These are phyloP conservation scores for Spathaspora passalidarum DNA, from an alignment of 805 yeast species.

Conservation along the genomic window DNA sequence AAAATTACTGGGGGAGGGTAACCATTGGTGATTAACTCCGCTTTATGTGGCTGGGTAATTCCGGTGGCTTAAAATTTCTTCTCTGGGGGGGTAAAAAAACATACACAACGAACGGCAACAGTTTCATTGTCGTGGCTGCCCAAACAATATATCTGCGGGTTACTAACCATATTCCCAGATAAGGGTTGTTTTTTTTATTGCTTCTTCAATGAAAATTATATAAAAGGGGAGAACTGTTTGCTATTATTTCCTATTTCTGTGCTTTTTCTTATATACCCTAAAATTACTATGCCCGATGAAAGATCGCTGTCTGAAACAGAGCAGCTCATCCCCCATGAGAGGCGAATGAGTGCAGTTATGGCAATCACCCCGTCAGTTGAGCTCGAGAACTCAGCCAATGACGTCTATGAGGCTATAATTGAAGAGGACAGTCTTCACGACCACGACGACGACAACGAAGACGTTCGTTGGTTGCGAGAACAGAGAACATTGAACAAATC, in stretches of 20 bases:
- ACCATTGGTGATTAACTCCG: neutral
- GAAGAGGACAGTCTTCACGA: conserved; percentile 21
- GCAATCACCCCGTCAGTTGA: conserved; percentile 8
- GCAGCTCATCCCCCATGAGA: neutral
- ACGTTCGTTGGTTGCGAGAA: conserved; percentile 48
- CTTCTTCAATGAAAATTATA: neutral
- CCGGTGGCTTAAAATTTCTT: neutral
- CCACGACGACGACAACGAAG: conserved; percentile 35
- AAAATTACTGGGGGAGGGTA: neutral
- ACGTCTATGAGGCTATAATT: conserved; percentile 40
- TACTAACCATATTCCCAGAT: neutral
- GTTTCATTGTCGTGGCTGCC: neutral
- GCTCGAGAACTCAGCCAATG: conserved; percentile 30
- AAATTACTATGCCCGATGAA: neutral
- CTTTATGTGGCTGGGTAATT: neutral
- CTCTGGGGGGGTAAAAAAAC: neutral
- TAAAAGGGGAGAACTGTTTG: neutral
- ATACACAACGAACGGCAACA: neutral
- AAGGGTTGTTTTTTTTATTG: neutral
- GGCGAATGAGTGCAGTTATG: neutral
- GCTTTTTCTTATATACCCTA: neutral
- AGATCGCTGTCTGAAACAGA: neutral
- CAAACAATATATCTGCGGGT: neutral
- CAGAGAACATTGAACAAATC: conserved; percentile 41
- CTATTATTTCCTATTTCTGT: neutral